Conservation (phyloP, 768 basidiomycete species). For the Mycena albidolilacea region DNA sequence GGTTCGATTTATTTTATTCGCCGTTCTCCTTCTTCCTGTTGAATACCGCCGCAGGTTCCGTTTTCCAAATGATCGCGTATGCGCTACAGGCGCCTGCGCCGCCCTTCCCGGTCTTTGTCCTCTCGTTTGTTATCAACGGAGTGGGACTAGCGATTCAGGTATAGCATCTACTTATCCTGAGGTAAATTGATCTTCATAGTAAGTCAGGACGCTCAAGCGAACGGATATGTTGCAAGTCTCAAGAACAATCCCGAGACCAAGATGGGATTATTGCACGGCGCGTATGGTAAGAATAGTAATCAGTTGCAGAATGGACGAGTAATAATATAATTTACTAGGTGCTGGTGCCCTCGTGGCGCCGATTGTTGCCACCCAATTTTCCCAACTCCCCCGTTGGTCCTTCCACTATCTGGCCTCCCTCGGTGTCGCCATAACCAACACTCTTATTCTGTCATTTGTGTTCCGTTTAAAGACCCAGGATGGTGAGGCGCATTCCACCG, state of each 20-base stretch:
- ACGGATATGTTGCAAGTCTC: conserved; percentile 76
- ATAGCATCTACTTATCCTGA: not conserved
- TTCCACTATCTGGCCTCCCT: conserved; percentile 84
- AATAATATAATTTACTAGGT: conserved; percentile 54
- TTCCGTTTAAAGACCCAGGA: conserved; percentile 83
- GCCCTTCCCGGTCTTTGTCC: conserved; percentile 75
- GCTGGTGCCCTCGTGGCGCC: conserved; percentile 79
- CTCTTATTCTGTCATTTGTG: conserved; percentile 63
- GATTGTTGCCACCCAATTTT: conserved; percentile 86
- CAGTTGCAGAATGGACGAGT: too few relatives aligned
- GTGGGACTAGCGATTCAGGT: conserved; percentile 64
- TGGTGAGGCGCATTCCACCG: conserved; percentile 53
- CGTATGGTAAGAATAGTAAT: conserved; percentile 62
- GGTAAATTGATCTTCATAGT: not conserved
- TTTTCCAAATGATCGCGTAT: conserved; percentile 68
- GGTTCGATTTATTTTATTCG: conserved; percentile 6
- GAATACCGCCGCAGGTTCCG: conserved; percentile 57
- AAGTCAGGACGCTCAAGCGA: conserved; percentile 77
- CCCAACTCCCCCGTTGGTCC: conserved; percentile 76
- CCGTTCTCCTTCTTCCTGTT: not conserved
- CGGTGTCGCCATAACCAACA: conserved; percentile 74
- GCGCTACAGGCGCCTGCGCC: conserved; percentile 67
- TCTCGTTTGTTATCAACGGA: conserved; percentile 62
- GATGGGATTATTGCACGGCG: conserved; percentile 79
- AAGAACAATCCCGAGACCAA: conserved; percentile 70